Conservation (phyloP, 106 monocot species). For the Acorus calamus region DNA sequence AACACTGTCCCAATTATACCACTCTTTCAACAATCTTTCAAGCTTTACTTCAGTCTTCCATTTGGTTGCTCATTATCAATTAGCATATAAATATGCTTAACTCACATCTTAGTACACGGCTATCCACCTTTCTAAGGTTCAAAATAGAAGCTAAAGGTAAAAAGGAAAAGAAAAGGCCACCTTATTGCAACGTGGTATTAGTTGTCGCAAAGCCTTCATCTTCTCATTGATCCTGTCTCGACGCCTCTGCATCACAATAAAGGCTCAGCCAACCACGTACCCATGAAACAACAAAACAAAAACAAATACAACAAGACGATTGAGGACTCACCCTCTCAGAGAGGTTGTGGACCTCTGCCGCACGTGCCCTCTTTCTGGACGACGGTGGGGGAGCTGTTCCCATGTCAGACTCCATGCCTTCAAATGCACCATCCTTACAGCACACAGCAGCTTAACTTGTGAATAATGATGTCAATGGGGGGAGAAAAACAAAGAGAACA, state of each 20-base stretch:
- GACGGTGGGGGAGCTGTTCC: constrained; percentile 5
- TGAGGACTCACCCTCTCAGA: constrained; percentile 37
- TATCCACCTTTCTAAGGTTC: no score
- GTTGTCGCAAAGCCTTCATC: constrained; percentile 37
- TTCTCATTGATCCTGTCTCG: constrained; percentile 44
- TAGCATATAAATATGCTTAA: no score
- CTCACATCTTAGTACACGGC: no score
- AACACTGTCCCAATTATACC: no score
- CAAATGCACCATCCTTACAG: constrained; percentile 14
- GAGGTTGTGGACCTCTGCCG: constrained; percentile 44
- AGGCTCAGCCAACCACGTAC: not conserved
- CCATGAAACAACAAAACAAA: not conserved
- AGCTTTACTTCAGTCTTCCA: no score
- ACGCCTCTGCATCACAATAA: constrained; percentile 19
- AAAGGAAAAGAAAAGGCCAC: constrained; percentile 6
- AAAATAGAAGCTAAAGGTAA: not conserved
- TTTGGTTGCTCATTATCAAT: no score
- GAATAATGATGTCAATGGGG: no score
- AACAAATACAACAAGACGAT: not conserved
- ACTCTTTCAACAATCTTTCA: no score
- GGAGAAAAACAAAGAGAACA: no score
- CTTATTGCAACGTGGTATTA: constrained; percentile 44
- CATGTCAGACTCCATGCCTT: constrained; percentile 4
- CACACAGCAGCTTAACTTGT: no score
- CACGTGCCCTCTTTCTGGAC: constrained; percentile 14